phyloP scores from a whole-genome alignment of 192 early-diverging fungal genomes.

The Rhizophagus sp. region DNA sequence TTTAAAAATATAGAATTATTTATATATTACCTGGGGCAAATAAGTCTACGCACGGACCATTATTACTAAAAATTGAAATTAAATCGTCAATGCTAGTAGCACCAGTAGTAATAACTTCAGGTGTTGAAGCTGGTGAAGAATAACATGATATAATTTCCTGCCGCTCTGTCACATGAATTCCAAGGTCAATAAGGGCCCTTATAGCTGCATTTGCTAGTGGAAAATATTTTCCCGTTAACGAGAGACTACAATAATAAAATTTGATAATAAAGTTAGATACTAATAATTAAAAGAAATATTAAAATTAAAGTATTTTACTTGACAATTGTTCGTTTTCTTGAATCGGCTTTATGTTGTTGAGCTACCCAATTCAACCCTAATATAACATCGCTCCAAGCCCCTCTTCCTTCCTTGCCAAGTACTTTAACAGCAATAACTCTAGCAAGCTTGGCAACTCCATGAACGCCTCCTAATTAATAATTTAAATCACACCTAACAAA shows the following conservation, averaged over 20 bases:
- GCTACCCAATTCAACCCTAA: neutral
- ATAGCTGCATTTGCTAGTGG: neutral
- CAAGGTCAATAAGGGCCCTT: neutral
- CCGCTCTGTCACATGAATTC: neutral
- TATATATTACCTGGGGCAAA: no score
- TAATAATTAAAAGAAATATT: neutral
- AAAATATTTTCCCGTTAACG: neutral
- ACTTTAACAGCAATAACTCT: neutral
- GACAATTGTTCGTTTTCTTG: neutral
- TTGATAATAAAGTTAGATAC: no score
- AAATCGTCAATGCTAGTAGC: no score
- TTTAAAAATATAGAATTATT: no score
- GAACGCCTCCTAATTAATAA: neutral
- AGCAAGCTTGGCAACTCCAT: neutral
- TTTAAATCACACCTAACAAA: neutral
- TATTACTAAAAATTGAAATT: no score
- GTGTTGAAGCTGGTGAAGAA: no score
- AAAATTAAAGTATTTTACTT: neutral
- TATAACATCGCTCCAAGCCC: neutral
- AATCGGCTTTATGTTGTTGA: neutral
- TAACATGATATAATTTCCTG: neutral
- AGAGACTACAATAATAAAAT: neutral
- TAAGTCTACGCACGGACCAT: no score
- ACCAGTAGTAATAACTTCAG: no score
- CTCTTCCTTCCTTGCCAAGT: neutral